These are phyloP conservation scores for Telfairia occidentalis DNA, from an alignment of 331 rosid genomes.

Conservation along the genomic window DNA sequence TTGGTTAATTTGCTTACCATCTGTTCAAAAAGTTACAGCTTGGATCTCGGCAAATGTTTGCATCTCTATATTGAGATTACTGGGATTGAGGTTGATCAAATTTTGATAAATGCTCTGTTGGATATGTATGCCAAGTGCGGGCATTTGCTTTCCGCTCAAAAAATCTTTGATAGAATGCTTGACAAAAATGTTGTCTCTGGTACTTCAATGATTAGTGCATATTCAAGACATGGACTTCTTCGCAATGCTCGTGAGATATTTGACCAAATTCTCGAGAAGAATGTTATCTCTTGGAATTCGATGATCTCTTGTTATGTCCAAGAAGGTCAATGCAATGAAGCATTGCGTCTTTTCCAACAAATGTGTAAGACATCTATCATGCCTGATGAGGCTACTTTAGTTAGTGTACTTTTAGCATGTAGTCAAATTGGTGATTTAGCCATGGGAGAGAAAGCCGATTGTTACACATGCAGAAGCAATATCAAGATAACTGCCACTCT, in stretches of 20 bases:
- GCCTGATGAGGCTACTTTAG: constrained; percentile 60
- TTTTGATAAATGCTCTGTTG: constrained; percentile 44
- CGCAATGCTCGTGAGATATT: constrained; percentile 32
- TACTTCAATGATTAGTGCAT: constrained; percentile 57
- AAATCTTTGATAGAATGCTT: constrained; percentile 33
- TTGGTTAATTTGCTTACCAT: constrained; percentile 58
- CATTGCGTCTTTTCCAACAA: constrained; percentile 38
- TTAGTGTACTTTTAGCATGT: constrained; percentile 48
- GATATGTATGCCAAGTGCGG: constrained; percentile 71
- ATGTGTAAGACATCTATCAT: constrained; percentile 37
- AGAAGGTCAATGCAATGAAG: constrained; percentile 40
- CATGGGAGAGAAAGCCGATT: constrained; percentile 42
- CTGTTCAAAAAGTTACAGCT: constrained; percentile 40
- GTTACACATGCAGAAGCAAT: constrained; percentile 21
- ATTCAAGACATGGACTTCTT: constrained; percentile 42
- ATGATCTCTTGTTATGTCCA: constrained; percentile 48
- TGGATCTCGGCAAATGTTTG: constrained; percentile 42
- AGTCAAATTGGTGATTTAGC: constrained; percentile 60
- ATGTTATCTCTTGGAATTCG: constrained; percentile 73
- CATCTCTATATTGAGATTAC: constrained; percentile 32
- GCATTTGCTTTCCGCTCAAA: constrained; percentile 33
- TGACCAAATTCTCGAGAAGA: constrained; percentile 44
- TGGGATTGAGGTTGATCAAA: constrained; percentile 42
- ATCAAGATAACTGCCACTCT: constrained; percentile 27
- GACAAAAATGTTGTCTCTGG: constrained; percentile 50